Percentiles rank a stretch among this genome's conserved stretches.
These are phyloP conservation scores for Backusella circina DNA, from an alignment of 192 early-diverging fungal genomes.

Conservation along the genomic window DNA sequence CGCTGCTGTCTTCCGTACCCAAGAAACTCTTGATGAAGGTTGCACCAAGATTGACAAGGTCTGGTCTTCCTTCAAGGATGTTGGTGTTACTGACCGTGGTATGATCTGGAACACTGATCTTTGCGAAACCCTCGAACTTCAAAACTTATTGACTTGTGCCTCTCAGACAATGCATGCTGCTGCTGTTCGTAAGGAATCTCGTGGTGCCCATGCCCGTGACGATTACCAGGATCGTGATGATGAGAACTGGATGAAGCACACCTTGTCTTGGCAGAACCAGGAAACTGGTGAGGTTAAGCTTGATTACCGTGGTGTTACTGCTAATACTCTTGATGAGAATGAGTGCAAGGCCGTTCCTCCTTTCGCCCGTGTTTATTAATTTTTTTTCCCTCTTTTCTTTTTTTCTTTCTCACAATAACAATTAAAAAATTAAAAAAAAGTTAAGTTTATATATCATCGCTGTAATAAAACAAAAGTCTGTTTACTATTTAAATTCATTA, in stretches of 20 bases:
- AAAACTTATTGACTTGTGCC: slow-evolving; percentile 95
- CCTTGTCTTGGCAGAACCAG: slow-evolving; percentile 89
- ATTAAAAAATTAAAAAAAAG: not conserved
- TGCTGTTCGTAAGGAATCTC: slow-evolving; percentile 91
- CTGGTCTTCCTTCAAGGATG: slow-evolving; percentile 72
- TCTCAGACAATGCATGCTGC: slow-evolving; percentile 91
- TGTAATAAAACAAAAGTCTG: not conserved
- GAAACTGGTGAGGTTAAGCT: slow-evolving; percentile 73
- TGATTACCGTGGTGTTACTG: slow-evolving; percentile 79
- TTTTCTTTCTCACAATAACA: slow-evolving; percentile 3
- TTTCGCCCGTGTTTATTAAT: slow-evolving; percentile 83
- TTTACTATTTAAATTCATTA: not conserved
- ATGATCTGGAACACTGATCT: slow-evolving; percentile 99
- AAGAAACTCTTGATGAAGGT: slow-evolving; percentile 82
- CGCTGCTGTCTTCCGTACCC: slow-evolving; percentile 96
- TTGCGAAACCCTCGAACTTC: slow-evolving; percentile 94
- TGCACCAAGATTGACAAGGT: slow-evolving; percentile 83
- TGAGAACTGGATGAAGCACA: slow-evolving; percentile 98
- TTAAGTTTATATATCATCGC: not conserved
- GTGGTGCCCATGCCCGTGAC: slow-evolving; percentile 97
- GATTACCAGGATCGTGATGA: slow-evolving; percentile 90
- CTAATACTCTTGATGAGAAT: slow-evolving; percentile 82
- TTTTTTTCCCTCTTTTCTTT: not conserved
- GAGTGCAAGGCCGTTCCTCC: slow-evolving; percentile 93
- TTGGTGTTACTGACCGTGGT: slow-evolving; percentile 86